A percentile compares a stretch with the other conserved stretches of the same genome.
phyloP scores from a whole-genome alignment of 495 filamentous ascomycete species.

The Talaromyces stipitatus region DNA sequence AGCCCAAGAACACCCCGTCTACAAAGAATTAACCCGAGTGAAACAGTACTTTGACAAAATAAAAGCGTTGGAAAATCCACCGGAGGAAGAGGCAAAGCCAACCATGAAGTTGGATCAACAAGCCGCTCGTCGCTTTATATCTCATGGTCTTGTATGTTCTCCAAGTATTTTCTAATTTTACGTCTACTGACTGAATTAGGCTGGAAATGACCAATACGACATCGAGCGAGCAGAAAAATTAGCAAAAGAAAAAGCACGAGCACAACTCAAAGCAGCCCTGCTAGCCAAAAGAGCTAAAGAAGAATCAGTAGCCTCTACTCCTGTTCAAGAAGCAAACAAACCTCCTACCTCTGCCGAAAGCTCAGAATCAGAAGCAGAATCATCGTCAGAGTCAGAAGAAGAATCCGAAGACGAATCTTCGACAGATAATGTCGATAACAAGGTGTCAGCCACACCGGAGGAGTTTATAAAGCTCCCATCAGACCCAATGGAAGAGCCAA shows the following conservation, averaged over 20 bases:
- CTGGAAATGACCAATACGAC: conserved; percentile 57
- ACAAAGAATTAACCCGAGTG: conserved; percentile 73
- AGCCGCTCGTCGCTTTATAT: conserved; percentile 75
- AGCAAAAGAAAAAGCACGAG: conserved; percentile 44
- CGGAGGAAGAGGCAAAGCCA: conserved; percentile 43
- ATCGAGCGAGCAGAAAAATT: conserved; percentile 43
- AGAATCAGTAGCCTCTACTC: neutral
- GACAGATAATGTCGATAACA: conserved; percentile 9
- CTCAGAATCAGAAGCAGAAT: conserved; percentile 20
- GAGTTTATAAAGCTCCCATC: neutral
- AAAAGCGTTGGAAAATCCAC: conserved; percentile 50
- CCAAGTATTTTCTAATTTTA: neutral
- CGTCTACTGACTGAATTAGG: conserved; percentile 25
- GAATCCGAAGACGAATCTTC: conserved; percentile 17
- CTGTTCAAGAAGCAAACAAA: conserved; percentile 11
- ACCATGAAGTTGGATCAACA: conserved; percentile 65
- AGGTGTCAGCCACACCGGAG: neutral
- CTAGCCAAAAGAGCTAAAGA: conserved; percentile 25
- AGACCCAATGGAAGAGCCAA: conserved; percentile 16
- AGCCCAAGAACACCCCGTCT: conserved; percentile 76
- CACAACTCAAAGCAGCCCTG: conserved; percentile 40
- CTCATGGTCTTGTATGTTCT: conserved; percentile 59
- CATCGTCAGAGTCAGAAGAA: conserved; percentile 18
- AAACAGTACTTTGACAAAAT: conserved; percentile 94
- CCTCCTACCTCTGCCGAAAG: conserved; percentile 13